Percentiles rank a stretch among this genome's conserved stretches.
phyloP scores from a whole-genome alignment of 495 filamentous ascomycete genomes.

The Neurospora sp. region DNA sequence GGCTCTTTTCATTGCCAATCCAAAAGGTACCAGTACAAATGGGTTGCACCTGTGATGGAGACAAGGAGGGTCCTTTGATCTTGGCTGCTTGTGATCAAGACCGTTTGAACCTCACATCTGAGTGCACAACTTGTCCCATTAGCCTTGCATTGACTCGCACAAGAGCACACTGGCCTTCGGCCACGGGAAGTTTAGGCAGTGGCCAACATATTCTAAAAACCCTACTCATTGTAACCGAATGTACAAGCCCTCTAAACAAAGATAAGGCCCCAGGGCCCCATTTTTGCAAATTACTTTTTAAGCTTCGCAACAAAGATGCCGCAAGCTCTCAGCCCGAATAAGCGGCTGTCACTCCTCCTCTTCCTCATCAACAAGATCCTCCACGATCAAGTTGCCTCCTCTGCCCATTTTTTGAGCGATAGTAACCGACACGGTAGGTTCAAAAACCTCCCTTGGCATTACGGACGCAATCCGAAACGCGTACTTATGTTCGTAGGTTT shows the following conservation, averaged over 20 bases:
- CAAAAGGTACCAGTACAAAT: background rate
- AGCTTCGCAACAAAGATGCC: background rate
- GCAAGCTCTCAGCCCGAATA: background rate
- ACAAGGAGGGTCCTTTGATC: background rate
- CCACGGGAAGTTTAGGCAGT: background rate
- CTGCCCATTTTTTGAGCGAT: conserved; percentile 65
- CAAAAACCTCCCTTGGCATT: conserved; percentile 71
- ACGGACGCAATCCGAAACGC: conserved; percentile 70
- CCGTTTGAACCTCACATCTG: background rate
- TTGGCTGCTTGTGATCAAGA: background rate
- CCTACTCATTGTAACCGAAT: background rate
- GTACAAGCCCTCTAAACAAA: background rate
- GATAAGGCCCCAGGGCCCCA: background rate
- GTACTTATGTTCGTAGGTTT: conserved; percentile 67
- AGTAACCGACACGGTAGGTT: conserved; percentile 50
- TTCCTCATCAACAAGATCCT: conserved; percentile 32
- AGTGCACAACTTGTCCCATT: background rate
- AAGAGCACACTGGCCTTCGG: background rate
- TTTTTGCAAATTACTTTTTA: background rate
- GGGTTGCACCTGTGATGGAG: background rate
- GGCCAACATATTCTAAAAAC: background rate
- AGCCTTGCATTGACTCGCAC: background rate
- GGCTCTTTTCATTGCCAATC: background rate
- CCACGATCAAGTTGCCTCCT: conserved; percentile 83
- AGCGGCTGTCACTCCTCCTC: conserved; percentile 19